Evolutionary conservation across 2,329 filamentous ascomycete species (phyloP).

Genomic region (Proliferodiscus dingleyae): DNA sequence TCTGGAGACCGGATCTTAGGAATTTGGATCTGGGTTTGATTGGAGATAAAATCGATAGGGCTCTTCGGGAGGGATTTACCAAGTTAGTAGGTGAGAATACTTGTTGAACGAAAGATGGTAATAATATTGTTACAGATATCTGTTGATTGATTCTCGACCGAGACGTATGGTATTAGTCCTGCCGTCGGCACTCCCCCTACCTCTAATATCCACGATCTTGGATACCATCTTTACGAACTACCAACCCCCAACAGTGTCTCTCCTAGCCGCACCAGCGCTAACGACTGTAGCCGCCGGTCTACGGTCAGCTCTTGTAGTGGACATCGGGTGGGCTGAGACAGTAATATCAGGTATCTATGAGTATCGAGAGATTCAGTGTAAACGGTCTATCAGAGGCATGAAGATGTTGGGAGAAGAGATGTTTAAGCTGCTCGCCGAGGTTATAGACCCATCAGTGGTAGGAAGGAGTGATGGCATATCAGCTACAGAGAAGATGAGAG

Average conservation of each 20-base stretch:
- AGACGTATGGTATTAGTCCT: conserved; percentile 70
- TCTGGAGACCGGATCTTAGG: conserved; percentile 75
- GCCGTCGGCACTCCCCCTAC: conserved; percentile 71
- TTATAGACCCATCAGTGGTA: conserved; percentile 31
- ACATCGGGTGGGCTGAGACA: conserved; percentile 91
- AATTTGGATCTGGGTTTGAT: conserved; percentile 72
- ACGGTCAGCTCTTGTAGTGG: conserved; percentile 79
- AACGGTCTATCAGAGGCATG: conserved; percentile 68
- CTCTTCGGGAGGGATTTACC: conserved; percentile 74
- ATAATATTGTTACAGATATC: conserved; percentile 40
- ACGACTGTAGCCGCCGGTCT: conserved; percentile 73
- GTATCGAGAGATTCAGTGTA: conserved; percentile 72
- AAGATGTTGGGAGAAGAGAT: conserved; percentile 67
- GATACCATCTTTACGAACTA: conserved; percentile 77
- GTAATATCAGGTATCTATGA: conserved; percentile 83
- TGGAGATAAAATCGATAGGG: conserved; percentile 80
- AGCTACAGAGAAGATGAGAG: conserved; percentile 10
- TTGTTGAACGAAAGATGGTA: conserved; percentile 5
- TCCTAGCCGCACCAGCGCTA: conserved; percentile 74
- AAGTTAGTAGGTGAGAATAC: conserved; percentile 56
- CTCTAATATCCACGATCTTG: conserved; percentile 69
- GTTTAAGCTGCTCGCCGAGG: conserved; percentile 55
- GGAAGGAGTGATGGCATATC: conserved; percentile 12
- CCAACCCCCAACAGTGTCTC: conserved; percentile 72
- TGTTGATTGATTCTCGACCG: conserved; percentile 70